phyloP scores from a whole-genome alignment of 352 stramenopile species.

The Blastocystis sp. region DNA sequence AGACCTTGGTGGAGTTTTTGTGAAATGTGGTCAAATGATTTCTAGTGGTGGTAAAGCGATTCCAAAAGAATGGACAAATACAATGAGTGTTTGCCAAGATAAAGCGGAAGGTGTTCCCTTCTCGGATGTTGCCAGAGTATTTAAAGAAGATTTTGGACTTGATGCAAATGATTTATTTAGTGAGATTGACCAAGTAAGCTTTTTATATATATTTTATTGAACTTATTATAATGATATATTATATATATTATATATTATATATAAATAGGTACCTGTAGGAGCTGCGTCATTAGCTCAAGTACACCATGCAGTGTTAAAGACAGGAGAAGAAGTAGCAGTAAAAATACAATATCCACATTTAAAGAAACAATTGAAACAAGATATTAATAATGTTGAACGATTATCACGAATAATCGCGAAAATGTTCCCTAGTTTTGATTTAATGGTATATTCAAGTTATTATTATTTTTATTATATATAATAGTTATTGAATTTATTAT shows the following conservation, averaged over 20 bases:
- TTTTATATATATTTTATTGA: too few species aligned
- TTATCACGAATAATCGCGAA: slow-evolving; percentile 3
- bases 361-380: slow-evolving; percentile 3
- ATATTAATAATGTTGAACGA: slow-evolving; percentile 28
- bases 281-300: slow-evolving; percentile 29
- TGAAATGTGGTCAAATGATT: slow-evolving; percentile 30
- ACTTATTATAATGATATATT: too few species aligned
- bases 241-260: too few species aligned
- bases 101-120: slow-evolving; percentile 17
- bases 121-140: slow-evolving; percentile 13
- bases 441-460: not conserved
- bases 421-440: slow-evolving; percentile 22
- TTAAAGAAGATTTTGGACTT: slow-evolving; percentile 18
- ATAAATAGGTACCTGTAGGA: slow-evolving; percentile 8
- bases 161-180: slow-evolving; percentile 3
- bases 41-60: slow-evolving; percentile 4
- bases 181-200: slow-evolving; percentile 13
- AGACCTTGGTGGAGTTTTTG: slow-evolving; percentile 29
- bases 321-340: slow-evolving; percentile 31
- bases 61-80: slow-evolving; percentile 8
- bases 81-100: slow-evolving; percentile 19
- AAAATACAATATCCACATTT: slow-evolving; percentile 33
- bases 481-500: too few species aligned
- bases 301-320: slow-evolving; percentile 1
- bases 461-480: too few species aligned